Conservation (phyloP, 192 early-diverging fungal species). For the Podila clonocystis region DNA sequence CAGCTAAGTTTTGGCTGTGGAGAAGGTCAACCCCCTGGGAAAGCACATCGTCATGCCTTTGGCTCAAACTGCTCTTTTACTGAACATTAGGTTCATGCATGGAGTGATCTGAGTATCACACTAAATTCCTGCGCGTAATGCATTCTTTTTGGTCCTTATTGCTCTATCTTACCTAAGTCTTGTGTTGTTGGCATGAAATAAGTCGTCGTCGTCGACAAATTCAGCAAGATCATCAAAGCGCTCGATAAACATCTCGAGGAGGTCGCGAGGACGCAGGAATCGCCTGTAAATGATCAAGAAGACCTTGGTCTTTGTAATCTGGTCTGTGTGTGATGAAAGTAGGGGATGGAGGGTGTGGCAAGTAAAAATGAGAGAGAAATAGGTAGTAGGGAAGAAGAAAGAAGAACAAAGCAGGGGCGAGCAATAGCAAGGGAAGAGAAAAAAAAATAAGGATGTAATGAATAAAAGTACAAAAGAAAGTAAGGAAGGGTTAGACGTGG, state of each 20-base stretch:
- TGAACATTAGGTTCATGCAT: too few relatives aligned
- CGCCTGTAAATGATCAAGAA: constrained; percentile 47
- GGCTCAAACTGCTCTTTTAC: background rate
- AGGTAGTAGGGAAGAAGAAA: background rate
- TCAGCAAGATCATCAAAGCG: constrained; percentile 43
- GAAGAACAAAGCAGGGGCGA: background rate
- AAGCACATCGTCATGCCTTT: background rate
- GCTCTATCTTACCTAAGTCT: constrained; percentile 25
- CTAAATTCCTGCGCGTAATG: too few relatives aligned
- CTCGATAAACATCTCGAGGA: constrained; percentile 45
- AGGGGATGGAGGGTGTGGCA: background rate
- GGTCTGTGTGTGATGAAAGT: constrained; percentile 26
- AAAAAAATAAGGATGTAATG: background rate
- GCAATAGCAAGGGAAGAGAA: background rate
- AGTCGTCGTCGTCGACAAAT: constrained; percentile 27
- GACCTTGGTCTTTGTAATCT: constrained; percentile 32
- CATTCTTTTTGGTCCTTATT: background rate
- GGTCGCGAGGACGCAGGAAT: constrained; percentile 48
- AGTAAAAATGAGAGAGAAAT: background rate
- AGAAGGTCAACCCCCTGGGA: background rate
- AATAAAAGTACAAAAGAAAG: background rate
- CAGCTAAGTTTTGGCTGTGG: too few relatives aligned
- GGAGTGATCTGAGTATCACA: too few relatives aligned
- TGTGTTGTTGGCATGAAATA: constrained; percentile 22
- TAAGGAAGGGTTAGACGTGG: too few relatives aligned